phyloP scores from a whole-genome alignment of 2,329 filamentous ascomycete genomes.

The Calonectria pseudoturangicola region DNA sequence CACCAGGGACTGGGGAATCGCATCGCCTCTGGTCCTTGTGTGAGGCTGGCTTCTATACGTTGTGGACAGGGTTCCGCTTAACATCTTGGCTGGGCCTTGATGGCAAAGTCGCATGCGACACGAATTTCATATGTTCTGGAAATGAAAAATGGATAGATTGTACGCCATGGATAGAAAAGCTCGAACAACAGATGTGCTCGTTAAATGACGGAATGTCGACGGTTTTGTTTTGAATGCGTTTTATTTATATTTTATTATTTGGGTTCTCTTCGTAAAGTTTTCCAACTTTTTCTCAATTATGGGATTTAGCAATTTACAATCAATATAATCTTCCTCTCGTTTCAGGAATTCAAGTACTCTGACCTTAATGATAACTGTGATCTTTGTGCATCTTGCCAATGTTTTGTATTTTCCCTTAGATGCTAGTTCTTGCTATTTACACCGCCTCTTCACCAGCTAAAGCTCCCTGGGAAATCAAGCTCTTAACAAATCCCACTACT shows the following conservation, averaged over 20 bases:
- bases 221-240: slow-evolving; percentile 10
- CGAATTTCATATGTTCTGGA: slow-evolving; percentile 26
- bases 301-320: neutral
- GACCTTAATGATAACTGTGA: neutral
- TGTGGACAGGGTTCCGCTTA: slow-evolving; percentile 4
- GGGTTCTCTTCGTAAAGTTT: neutral
- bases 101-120: slow-evolving; percentile 2
- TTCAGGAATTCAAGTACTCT: neutral
- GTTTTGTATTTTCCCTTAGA: neutral
- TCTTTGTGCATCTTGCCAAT: neutral
- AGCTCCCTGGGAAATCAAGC: slow-evolving; percentile 37
- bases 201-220: slow-evolving; percentile 7
- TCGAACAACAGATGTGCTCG: slow-evolving; percentile 13
- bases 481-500: slow-evolving; percentile 39
- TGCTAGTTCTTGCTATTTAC: neutral
- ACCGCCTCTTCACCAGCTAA: neutral
- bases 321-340: neutral
- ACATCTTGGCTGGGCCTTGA: neutral
- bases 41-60: neutral
- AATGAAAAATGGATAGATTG: slow-evolving; percentile 27
- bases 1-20: neutral
- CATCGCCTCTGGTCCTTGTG: neutral
- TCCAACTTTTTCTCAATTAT: neutral
- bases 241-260: neutral
- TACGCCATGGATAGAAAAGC: slow-evolving; percentile 3